Conservation (phyloP, 2,329 filamentous ascomycete species). For the Sclerotinia trifoliorum region DNA sequence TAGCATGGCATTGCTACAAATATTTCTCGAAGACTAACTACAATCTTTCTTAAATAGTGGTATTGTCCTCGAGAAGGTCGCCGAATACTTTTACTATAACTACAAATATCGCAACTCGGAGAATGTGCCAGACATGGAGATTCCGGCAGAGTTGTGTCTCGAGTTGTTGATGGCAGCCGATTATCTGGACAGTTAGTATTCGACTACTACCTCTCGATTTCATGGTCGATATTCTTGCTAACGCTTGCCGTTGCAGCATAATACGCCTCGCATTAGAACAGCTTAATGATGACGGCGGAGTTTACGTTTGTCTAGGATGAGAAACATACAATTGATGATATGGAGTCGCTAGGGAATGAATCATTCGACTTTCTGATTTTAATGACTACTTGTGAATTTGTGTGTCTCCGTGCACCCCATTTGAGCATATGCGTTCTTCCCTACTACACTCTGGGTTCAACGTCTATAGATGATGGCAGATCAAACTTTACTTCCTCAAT, state of each 20-base stretch:
- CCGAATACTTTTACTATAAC: slow-evolving; percentile 82
- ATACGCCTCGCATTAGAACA: not conserved
- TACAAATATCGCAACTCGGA: slow-evolving; percentile 68
- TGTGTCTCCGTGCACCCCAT: slow-evolving; percentile 31
- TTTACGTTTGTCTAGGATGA: not conserved
- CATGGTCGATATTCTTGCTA: slow-evolving; percentile 8
- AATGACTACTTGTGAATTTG: slow-evolving; percentile 3
- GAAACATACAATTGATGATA: slow-evolving; percentile 1
- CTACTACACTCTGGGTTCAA: slow-evolving; percentile 36
- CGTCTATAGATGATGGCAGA: slow-evolving; percentile 42
- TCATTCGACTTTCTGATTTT: slow-evolving; percentile 17
- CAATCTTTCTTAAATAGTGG: slow-evolving; percentile 49
- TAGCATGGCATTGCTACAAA: slow-evolving; percentile 15
- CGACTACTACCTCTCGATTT: not conserved
- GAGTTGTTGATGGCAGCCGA: slow-evolving; percentile 77
- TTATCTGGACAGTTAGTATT: slow-evolving; percentile 60
- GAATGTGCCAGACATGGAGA: slow-evolving; percentile 77
- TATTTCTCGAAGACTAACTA: slow-evolving; percentile 8
- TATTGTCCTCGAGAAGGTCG: slow-evolving; percentile 74
- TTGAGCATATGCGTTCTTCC: slow-evolving; percentile 42
- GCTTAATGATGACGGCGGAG: not conserved
- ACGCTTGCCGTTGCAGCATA: slow-evolving; percentile 4
- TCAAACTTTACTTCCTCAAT: slow-evolving; percentile 32
- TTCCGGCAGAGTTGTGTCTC: slow-evolving; percentile 74
- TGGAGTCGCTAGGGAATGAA: slow-evolving; percentile 19